Evolutionary conservation across 2,329 filamentous ascomycete genomes (phyloP), one percentile per base, ranked within the genome.

Genomic region (Trichoderma sp.): DNA sequence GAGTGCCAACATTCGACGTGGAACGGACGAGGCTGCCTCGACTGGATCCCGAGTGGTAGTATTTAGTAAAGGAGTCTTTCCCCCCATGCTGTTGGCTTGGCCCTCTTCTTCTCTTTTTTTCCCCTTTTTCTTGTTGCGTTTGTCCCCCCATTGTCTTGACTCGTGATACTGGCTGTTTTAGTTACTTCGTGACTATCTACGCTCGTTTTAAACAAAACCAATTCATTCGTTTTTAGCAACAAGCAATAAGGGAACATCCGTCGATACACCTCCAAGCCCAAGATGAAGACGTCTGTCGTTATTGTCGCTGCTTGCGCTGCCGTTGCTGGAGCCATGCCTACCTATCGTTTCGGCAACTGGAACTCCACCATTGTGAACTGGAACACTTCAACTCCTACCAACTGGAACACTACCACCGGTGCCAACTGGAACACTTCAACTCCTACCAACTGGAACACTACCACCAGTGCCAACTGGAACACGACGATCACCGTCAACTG

Each of bases 221-320:
- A 15, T 19, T 19, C 9, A 15, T 27, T 25, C 60, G 15, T 52
- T 53, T 34, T 15, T 53, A 50, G 19, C 27, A 19, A 56, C 54
- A 56, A 32, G n/a, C 45, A 53, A 61, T 17, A 27, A 45, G 25
- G 12, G n/a, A 63, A 45, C 48, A 52, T 42, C 34, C 45, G 59
- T 64, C 50, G 48, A 22, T 13, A 50, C 25, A 37, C 35, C 19
- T 52, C n/a, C 53, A 48, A 29, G 22, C 27, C 57, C 66, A 67
- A 63, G 32, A 67, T 67, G 66, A 67, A 67, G 66, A 37, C 59
- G 19, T 67, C 54, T 15, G 66, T 37, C 27, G 37, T 54, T n/a
- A 48, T 67, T 22, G 27, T 67, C 29, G 66, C 66, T 37, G 58
- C 25, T 29, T 67, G 58, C 50, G 66, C 58, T n/a, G 32, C 58